Conservation (phyloP, 2,329 filamentous ascomycete species). For the Trichoderma semiorbis region DNA sequence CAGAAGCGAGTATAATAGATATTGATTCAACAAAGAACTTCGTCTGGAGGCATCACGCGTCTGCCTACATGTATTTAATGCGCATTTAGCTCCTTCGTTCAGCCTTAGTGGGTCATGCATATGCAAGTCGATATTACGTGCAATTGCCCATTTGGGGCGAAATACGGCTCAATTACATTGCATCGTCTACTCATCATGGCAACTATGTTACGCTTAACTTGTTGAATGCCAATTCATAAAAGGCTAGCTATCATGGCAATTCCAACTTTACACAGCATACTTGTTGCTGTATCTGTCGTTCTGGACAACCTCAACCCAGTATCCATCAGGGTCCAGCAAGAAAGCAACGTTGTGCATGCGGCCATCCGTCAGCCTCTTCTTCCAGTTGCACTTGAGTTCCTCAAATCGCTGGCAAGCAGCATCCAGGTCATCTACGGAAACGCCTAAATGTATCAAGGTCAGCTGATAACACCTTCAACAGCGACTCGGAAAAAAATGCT, state of each 20-base stretch:
- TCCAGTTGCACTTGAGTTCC: conserved; percentile 77
- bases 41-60: background rate
- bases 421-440: conserved; percentile 84
- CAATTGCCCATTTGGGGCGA: background rate
- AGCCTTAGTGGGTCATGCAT: conserved; percentile 2
- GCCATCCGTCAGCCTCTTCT: conserved; percentile 91
- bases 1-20: background rate
- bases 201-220: background rate
- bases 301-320: conserved; percentile 79
- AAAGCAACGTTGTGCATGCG: conserved; percentile 94
- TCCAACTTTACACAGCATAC: conserved; percentile 25
- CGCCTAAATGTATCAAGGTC: conserved; percentile 43
- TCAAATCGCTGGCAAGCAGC: conserved; percentile 86
- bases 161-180: background rate
- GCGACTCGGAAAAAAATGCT: conserved; percentile 26
- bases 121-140: background rate
- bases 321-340: conserved; percentile 80
- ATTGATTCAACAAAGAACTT: background rate
- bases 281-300: conserved; percentile 64
- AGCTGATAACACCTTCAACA: conserved; percentile 8
- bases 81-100: background rate
- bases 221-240: background rate
- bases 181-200: background rate
- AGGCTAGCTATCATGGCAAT: background rate
- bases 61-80: background rate